These are phyloP conservation scores for Collybiopsis luxurians DNA, from an alignment of 768 basidiomycete genomes.

Conservation along the genomic window DNA sequence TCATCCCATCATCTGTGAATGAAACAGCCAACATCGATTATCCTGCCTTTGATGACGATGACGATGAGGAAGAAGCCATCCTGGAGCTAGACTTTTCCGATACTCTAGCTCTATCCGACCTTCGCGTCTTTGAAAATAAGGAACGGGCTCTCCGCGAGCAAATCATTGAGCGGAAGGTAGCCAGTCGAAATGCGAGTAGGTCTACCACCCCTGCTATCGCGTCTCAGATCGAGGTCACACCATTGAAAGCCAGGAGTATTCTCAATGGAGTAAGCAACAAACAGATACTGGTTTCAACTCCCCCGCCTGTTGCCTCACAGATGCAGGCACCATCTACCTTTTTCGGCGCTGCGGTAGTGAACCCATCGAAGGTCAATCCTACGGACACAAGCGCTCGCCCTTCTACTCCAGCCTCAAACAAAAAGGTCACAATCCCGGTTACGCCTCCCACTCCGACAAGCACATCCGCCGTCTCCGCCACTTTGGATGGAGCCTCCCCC, in stretches of 20 bases:
- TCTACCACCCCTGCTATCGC: neutral
- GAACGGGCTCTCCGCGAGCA: conserved; percentile 1
- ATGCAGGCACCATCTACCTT: too few species aligned
- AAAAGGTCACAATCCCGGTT: too few species aligned
- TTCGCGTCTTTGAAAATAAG: neutral
- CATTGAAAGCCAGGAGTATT: neutral
- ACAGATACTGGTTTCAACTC: too few species aligned
- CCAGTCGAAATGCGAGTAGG: conserved; percentile 4
- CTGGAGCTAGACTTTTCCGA: conserved; percentile 7
- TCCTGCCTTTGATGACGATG: neutral
- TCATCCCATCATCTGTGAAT: neutral
- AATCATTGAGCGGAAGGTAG: neutral
- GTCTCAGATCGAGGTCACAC: neutral
- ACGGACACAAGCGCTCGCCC: too few species aligned
- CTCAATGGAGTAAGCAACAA: neutral
- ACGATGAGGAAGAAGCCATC: conserved; percentile 5
- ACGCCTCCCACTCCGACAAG: neutral
- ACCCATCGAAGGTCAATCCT: too few species aligned
- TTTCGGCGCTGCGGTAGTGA: too few species aligned
- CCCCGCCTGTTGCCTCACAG: too few species aligned
- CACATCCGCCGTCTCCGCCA: neutral
- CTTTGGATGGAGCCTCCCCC: neutral
- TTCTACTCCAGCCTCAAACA: too few species aligned
- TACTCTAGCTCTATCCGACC: conserved; percentile 1
- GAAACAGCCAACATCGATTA: neutral